phyloP scores from a whole-genome alignment of 805 yeast genomes.

The Debaryomyces tyrocola region DNA sequence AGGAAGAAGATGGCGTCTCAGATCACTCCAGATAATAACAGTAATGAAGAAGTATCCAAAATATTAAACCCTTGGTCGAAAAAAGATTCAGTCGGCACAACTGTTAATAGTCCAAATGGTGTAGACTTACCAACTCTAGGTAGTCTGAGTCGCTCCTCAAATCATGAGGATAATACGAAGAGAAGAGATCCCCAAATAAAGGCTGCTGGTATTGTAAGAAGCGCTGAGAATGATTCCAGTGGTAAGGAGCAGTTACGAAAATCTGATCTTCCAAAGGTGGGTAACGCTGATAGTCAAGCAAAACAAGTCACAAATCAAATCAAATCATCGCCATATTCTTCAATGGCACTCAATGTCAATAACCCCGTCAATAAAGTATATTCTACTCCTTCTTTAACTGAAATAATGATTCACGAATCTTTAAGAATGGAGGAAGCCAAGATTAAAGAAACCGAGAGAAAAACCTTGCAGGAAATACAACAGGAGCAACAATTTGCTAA shows the following conservation, averaged over 20 bases:
- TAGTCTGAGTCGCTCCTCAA: neutral
- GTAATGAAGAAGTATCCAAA: neutral
- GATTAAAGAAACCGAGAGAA: slow-evolving; percentile 26
- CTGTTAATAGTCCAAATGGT: neutral
- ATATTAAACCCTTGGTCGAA: slow-evolving; percentile 12
- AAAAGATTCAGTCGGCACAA: neutral
- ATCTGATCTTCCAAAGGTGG: neutral
- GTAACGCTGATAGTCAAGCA: neutral
- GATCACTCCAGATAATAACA: neutral
- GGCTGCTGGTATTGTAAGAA: neutral
- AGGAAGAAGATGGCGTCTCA: slow-evolving; percentile 41
- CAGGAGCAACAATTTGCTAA: slow-evolving; percentile 80
- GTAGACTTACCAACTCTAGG: slow-evolving; percentile 22
- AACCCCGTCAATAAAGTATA: slow-evolving; percentile 4
- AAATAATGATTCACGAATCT: slow-evolving; percentile 49
- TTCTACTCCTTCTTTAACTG: slow-evolving; percentile 35
- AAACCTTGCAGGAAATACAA: slow-evolving; percentile 66
- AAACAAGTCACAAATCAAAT: neutral
- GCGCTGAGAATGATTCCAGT: too few species aligned
- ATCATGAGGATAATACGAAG: neutral
- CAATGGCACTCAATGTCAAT: neutral
- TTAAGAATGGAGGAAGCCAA: slow-evolving; percentile 32
- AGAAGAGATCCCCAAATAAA: neutral
- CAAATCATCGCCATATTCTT: neutral
- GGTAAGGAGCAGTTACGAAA: neutral